These are phyloP conservation scores for Phoenix dactylifera DNA, from an alignment of 176 grass and related monocot genomes.

Conservation along the genomic window DNA sequence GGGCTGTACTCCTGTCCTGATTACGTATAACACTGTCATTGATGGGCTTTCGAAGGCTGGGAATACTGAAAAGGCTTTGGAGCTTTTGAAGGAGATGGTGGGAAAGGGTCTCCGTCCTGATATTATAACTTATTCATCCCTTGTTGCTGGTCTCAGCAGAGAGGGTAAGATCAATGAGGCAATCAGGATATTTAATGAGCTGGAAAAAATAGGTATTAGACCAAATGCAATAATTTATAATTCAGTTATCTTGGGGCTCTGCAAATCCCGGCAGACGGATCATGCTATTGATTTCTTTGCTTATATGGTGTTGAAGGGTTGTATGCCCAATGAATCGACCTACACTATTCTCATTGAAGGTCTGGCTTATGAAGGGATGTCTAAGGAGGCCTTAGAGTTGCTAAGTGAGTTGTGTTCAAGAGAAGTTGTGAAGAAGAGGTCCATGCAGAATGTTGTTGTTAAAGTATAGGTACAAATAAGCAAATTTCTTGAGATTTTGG, in stretches of 20 bases:
- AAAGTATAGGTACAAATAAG: neutral
- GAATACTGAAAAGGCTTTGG: slow-evolving; percentile 30
- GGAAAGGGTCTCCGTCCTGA: slow-evolving; percentile 48
- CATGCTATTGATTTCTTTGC: slow-evolving; percentile 48
- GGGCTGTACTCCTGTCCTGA: slow-evolving; percentile 42
- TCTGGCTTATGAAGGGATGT: slow-evolving; percentile 41
- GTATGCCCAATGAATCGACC: slow-evolving; percentile 52
- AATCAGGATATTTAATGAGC: slow-evolving; percentile 29
- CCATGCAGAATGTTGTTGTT: slow-evolving; percentile 11
- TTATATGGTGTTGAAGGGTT: slow-evolving; percentile 54
- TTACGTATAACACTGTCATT: slow-evolving; percentile 51
- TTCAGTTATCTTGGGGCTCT: slow-evolving; percentile 37
- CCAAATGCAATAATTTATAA: slow-evolving; percentile 46
- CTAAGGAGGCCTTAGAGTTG: slow-evolving; percentile 45
- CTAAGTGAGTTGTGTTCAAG: slow-evolving; percentile 34
- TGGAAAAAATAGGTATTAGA: slow-evolving; percentile 39
- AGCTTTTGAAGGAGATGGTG: slow-evolving; percentile 62
- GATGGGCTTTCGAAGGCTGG: slow-evolving; percentile 38
- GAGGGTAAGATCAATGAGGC: slow-evolving; percentile 38
- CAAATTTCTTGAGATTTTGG: slow-evolving; percentile 16
- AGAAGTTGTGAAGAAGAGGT: slow-evolving; percentile 45
- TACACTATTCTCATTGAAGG: slow-evolving; percentile 60
- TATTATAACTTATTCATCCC: slow-evolving; percentile 42
- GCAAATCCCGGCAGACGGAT: slow-evolving; percentile 44
- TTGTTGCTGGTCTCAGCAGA: slow-evolving; percentile 35